Evolutionary conservation across 805 yeast genomes (phyloP).

Genomic region (Kuraishia capsulata): DNA sequence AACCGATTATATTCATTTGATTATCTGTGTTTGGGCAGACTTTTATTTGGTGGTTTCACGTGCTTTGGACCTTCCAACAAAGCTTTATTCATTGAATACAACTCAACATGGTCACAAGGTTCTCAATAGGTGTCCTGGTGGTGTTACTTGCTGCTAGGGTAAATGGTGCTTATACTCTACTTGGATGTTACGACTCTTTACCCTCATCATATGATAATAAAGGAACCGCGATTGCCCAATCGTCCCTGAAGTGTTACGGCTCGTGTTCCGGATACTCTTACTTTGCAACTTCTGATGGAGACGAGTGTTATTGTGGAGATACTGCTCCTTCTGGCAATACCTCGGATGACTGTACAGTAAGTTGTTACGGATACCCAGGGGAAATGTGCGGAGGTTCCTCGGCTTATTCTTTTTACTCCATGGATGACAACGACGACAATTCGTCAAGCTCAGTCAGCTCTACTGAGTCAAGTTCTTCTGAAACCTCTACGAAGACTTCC

Average conservation of each 20-base stretch:
- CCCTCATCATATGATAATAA: conserved; percentile 24
- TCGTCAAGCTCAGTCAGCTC: conserved; percentile 10
- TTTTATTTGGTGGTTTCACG: too few species aligned
- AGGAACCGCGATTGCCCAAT: conserved; percentile 49
- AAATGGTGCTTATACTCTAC: neutral
- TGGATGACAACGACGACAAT: conserved; percentile 22
- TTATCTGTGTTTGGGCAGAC: too few species aligned
- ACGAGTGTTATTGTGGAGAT: conserved; percentile 62
- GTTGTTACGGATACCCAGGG: conserved; percentile 54
- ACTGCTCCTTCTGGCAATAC: conserved; percentile 21
- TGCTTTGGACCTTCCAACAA: too few species aligned
- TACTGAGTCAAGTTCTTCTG: conserved; percentile 22
- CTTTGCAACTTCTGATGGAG: conserved; percentile 46
- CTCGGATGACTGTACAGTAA: conserved; percentile 26
- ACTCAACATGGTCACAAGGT: too few species aligned
- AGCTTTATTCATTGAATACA: too few species aligned
- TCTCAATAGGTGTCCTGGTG: too few species aligned
- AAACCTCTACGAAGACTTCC: conserved; percentile 3
- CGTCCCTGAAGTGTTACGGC: conserved; percentile 45
- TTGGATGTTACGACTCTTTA: conserved; percentile 30
- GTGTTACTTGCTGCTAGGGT: too few species aligned
- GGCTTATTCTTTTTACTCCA: conserved; percentile 36
- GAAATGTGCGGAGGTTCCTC: conserved; percentile 52
- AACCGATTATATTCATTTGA: too few species aligned
- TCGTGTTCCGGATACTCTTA: conserved; percentile 36